These are phyloP conservation scores for Reticulascus tulasneorum DNA, from an alignment of 2,329 filamentous ascomycete species.

Conservation along the genomic window DNA sequence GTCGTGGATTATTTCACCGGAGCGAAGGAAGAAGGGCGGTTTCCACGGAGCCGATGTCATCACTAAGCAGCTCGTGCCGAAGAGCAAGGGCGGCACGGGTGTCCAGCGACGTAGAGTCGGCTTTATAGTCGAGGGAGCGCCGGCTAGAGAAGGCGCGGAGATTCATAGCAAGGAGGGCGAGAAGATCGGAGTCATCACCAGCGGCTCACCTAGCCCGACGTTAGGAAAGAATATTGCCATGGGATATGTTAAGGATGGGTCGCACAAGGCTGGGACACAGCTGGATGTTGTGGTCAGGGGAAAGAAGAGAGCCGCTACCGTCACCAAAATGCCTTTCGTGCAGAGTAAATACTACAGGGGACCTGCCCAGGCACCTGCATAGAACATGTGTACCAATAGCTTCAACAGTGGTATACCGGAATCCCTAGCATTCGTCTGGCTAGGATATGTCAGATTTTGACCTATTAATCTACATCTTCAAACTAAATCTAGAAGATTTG, in stretches of 20 bases:
- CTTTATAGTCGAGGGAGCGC: constrained; percentile 76
- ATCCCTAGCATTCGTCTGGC: neutral
- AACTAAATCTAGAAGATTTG: neutral
- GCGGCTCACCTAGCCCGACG: constrained; percentile 83
- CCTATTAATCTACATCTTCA: no score
- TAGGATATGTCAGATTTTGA: neutral
- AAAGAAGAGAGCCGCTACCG: constrained; percentile 67
- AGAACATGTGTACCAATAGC: constrained; percentile 4
- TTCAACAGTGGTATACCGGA: constrained; percentile 11
- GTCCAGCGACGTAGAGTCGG: constrained; percentile 74
- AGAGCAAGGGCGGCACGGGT: constrained; percentile 67
- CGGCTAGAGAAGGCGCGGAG: constrained; percentile 83
- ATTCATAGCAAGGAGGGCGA: constrained; percentile 64
- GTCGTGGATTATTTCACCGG: constrained; percentile 79
- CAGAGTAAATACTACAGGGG: constrained; percentile 70
- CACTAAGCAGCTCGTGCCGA: constrained; percentile 69
- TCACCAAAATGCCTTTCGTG: constrained; percentile 88
- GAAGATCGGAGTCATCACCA: constrained; percentile 77
- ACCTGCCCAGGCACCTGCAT: constrained; percentile 11
- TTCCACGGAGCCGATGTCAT: constrained; percentile 84
- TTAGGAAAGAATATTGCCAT: constrained; percentile 91
- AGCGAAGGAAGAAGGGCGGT: constrained; percentile 61
- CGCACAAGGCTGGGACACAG: constrained; percentile 82
- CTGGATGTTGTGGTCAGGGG: constrained; percentile 74
- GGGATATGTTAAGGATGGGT: constrained; percentile 79